Evolutionary conservation across 441 rosid species (phyloP).

Genomic region (Jatropha podagrica): DNA sequence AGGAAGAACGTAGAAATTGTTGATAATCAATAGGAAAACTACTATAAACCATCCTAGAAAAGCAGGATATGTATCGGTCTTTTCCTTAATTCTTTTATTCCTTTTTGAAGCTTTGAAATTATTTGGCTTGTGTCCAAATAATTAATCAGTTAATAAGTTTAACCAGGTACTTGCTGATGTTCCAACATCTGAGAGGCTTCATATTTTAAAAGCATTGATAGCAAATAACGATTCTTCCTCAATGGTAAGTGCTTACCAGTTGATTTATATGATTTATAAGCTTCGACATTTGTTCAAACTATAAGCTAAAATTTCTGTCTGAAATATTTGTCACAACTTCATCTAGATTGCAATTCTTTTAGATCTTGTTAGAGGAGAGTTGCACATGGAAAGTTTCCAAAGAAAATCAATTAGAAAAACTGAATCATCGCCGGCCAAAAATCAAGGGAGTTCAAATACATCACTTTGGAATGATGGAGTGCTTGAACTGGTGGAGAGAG

Average conservation of each 20-base stretch:
- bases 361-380: slow-evolving; percentile 62
- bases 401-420: slow-evolving; percentile 20
- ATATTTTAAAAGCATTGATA: slow-evolving; percentile 61
- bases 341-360: slow-evolving; percentile 78
- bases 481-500: slow-evolving; percentile 66
- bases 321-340: slow-evolving; percentile 21
- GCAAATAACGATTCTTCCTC: slow-evolving; percentile 60
- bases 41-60: background rate
- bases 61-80: background rate
- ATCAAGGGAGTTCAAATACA: slow-evolving; percentile 24
- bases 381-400: slow-evolving; percentile 40
- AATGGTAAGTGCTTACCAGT: slow-evolving; percentile 57
- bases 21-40: background rate
- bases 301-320: slow-evolving; percentile 4
- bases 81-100: background rate
- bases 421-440: slow-evolving; percentile 28
- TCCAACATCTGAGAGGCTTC: slow-evolving; percentile 58
- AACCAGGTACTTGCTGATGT: slow-evolving; percentile 73
- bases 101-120: background rate
- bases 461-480: slow-evolving; percentile 46
- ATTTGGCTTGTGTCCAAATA: background rate
- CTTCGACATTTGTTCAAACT: slow-evolving; percentile 9
- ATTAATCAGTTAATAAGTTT: slow-evolving; percentile 7
- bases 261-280: slow-evolving; percentile 9
- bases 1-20: background rate